phyloP scores from a whole-genome alignment of 192 early-diverging fungal genomes.

The Lunasporangiospora selenospora region DNA sequence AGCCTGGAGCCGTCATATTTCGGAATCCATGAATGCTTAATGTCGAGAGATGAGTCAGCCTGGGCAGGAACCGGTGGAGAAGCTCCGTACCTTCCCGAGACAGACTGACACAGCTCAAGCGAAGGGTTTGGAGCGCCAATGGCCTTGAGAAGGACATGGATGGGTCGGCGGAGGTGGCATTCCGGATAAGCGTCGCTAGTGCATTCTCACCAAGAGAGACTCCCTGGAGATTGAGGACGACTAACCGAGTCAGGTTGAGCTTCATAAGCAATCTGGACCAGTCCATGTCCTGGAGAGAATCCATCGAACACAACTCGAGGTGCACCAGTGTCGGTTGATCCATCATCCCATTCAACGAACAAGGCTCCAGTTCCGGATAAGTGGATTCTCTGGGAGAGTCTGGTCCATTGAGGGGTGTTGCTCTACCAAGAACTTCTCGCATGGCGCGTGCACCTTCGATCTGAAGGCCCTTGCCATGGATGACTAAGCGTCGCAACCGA shows the following conservation, averaged over 20 bases:
- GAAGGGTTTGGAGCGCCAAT: constrained; percentile 17
- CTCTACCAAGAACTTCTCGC: constrained; percentile 13
- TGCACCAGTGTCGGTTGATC: constrained; percentile 24
- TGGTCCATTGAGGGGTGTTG: constrained; percentile 10
- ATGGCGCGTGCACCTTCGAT: constrained; percentile 19
- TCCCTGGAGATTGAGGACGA: constrained; percentile 30
- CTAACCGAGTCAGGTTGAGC: constrained; percentile 7
- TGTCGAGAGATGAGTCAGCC: constrained; percentile 27
- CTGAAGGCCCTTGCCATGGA: constrained; percentile 39
- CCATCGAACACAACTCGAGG: constrained; percentile 33
- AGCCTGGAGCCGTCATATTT: constrained; percentile 16
- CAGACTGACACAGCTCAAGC: constrained; percentile 16
- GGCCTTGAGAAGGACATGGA: constrained; percentile 18
- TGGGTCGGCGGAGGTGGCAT: constrained; percentile 7
- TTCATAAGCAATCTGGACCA: constrained; percentile 27
- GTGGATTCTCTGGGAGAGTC: too few relatives aligned
- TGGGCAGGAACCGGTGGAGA: constrained; percentile 22
- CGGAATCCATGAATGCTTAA: constrained; percentile 39
- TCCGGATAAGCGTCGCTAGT: constrained; percentile 9
- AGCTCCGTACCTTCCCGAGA: constrained; percentile 6
- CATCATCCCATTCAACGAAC: constrained; percentile 17
- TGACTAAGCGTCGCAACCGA: constrained; percentile 32
- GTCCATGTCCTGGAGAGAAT: constrained; percentile 27
- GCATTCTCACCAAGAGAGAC: constrained; percentile 27
- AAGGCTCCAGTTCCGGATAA: not conserved